These are phyloP conservation scores for rapeseed (Brassica napus) DNA, from an alignment of 345 rosid species.

Conservation along the genomic window Da-Ae NC_063445.1:12078501-12079000, in stretches of 20 bases:
- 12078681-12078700: not conserved
- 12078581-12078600: not conserved
- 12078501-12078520: not conserved
- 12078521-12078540: not conserved
- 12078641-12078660: not conserved
- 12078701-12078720: not conserved
- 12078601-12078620: not conserved
- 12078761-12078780: not conserved
- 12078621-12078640: not conserved
- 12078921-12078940: not conserved
- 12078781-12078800: not conserved
- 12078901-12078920: not conserved
- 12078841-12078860: not conserved
- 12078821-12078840: not conserved
- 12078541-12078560: not conserved
- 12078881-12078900: not conserved
- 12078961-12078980: not conserved
- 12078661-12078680: not conserved
- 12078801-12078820: not conserved
- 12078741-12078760: not conserved
- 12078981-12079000: not conserved
- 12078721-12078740: not conserved
- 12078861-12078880: not conserved
- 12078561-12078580: not conserved
- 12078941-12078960: not conserved